These are phyloP conservation scores for Hibiscus trionum DNA, from an alignment of 345 rosid genomes.

Conservation along the genomic window DNA sequence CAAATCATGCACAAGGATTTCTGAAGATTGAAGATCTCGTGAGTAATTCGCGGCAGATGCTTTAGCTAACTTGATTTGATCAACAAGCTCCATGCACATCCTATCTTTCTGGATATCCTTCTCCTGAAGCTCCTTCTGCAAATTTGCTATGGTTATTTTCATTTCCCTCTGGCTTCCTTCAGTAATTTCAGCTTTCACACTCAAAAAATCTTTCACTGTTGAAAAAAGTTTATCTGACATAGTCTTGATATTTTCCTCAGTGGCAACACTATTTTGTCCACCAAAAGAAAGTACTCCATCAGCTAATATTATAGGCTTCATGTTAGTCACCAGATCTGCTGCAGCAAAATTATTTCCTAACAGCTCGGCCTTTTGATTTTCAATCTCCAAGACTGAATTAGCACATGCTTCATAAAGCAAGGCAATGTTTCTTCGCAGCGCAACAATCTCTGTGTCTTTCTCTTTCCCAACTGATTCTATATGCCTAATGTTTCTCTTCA, in stretches of 20 bases:
- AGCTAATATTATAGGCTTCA: slow-evolving; percentile 21
- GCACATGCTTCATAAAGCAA: slow-evolving; percentile 67
- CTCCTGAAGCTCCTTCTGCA: slow-evolving; percentile 90
- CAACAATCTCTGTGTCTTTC: slow-evolving; percentile 44
- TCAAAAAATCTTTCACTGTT: slow-evolving; percentile 41
- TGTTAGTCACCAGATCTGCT: slow-evolving; percentile 21
- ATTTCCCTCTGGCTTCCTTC: slow-evolving; percentile 58
- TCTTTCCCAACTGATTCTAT: slow-evolving; percentile 39
- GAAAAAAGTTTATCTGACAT: slow-evolving; percentile 45
- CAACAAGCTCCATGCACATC: slow-evolving; percentile 72
- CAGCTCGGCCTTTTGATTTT: slow-evolving; percentile 43
- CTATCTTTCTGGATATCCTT: slow-evolving; percentile 74
- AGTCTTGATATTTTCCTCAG: slow-evolving; percentile 50
- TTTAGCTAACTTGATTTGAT: slow-evolving; percentile 92
- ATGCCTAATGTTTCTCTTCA: slow-evolving; percentile 35
- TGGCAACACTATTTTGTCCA: slow-evolving; percentile 22
- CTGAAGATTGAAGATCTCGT: slow-evolving; percentile 60
- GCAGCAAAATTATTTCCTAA: slow-evolving; percentile 20
- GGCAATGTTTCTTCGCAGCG: slow-evolving; percentile 38
- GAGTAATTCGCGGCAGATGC: slow-evolving; percentile 51
- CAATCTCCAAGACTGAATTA: slow-evolving; percentile 56
- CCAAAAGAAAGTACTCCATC: slow-evolving; percentile 18
- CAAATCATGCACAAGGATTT: slow-evolving; percentile 40
- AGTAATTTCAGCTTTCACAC: slow-evolving; percentile 35
- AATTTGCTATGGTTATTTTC: slow-evolving; percentile 53